Evolutionary conservation across 495 filamentous ascomycete species (phyloP), one percentile per base, ranked within the genome.

Genomic region (Cercophora scortea): DNA sequence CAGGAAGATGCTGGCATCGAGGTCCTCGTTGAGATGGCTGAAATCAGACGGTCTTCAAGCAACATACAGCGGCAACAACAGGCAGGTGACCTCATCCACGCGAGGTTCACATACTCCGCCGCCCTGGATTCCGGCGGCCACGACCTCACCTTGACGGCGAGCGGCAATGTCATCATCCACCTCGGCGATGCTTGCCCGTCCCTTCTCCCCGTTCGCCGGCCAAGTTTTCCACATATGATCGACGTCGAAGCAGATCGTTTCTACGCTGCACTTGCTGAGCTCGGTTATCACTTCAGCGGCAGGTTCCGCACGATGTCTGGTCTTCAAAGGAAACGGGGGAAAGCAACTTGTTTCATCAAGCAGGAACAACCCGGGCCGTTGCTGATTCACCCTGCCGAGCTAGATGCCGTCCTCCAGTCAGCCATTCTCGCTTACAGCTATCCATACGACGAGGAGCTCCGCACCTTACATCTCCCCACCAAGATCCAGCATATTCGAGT

Each of bases 401-500:
- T 58, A 1, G 56, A 58, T 38, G 42, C 33, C 15, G 32, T 34
- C n/a, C 42, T 58, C 17, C 56, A 58, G 35, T 32, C 42, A 6
- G 13, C 43, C 18, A 34, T 54, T 12, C 34, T 47, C 8, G 51
- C 56, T 10, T 18, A 35, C 18, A 13, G 17, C 35, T 41, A 17
- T 9, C 54, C 54, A 5, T 53, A 56, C 15, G 71, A 75, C 50
- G 62, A 55, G 7, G 17, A 49, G 5, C 56, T 73, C 4, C 57
- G 60, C 45, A 45, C 54, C 6, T 19, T 68, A 6, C 59, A 62
- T 50, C 40, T 69, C 0, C 71, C 72, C 10, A 66, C 61, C 1
- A 32, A 36, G 13, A 67, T 75, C 32, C 42, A 49, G 6, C 42
- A 45, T 8, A 61, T 67, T 25, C 52, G 47, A 2, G 49, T 69